Evolutionary conservation across 768 basidiomycete species (phyloP).

Genomic region (Podaxis mareebaensis): DNA sequence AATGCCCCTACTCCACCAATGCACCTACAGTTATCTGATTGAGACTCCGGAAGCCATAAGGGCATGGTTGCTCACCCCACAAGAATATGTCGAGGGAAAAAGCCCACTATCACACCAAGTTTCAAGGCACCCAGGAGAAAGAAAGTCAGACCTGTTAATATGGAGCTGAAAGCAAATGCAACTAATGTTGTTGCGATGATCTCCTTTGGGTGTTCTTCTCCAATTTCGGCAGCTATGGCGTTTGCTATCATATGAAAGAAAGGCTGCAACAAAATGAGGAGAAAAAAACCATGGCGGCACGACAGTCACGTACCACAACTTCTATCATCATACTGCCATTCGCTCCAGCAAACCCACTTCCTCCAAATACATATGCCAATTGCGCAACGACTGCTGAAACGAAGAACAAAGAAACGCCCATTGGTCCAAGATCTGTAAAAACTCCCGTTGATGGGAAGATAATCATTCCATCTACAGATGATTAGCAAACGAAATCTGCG

Average conservation of each 20-base stretch:
- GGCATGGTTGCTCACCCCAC: constrained; percentile 64
- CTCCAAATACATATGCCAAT: constrained; percentile 82
- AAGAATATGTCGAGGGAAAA: constrained; percentile 95
- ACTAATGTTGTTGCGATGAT: constrained; percentile 92
- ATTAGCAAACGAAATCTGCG: background rate
- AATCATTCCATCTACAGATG: constrained; percentile 82
- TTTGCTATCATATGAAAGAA: constrained; percentile 94
- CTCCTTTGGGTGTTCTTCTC: constrained; percentile 63
- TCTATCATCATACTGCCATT: constrained; percentile 99
- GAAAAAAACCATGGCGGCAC: background rate
- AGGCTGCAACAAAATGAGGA: constrained; percentile 48
- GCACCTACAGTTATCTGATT: constrained; percentile 41
- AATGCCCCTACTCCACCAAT: constrained; percentile 98
- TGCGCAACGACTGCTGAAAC: constrained; percentile 83
- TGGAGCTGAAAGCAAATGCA: constrained; percentile 82
- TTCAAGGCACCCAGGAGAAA: constrained; percentile 83
- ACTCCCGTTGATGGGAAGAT: constrained; percentile 85
- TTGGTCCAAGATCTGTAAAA: constrained; percentile 79
- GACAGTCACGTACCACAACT: constrained; percentile 69
- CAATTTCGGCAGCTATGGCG: constrained; percentile 70
- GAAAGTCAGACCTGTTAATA: constrained; percentile 85
- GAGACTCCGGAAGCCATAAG: background rate
- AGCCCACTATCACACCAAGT: constrained; percentile 85
- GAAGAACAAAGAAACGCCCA: constrained; percentile 96
- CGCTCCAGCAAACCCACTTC: constrained; percentile 85